These are phyloP conservation scores for Saturnispora sekii DNA, from an alignment of 805 yeast species.

Conservation along the genomic window DNA sequence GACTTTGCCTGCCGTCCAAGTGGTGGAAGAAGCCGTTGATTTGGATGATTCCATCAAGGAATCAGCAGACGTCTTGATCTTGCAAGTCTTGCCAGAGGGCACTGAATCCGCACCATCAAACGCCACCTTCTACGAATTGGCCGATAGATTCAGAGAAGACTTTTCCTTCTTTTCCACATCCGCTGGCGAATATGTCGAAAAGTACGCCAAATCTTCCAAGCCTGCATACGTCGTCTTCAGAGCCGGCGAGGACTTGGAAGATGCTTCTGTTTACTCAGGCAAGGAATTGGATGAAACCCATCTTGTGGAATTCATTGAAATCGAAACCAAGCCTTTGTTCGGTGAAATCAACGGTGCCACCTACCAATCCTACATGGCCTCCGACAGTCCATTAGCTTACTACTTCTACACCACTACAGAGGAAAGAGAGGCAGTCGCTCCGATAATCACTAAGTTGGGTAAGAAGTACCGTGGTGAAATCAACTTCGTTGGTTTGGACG, in stretches of 20 bases:
- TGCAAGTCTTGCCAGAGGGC: conserved; percentile 37
- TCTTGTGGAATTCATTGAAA: conserved; percentile 39
- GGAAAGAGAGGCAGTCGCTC: conserved; percentile 49
- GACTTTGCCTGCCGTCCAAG: conserved; percentile 65
- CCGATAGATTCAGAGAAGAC: conserved; percentile 54
- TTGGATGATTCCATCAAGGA: conserved; percentile 41
- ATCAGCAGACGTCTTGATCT: conserved; percentile 40
- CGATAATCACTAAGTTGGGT: conserved; percentile 52
- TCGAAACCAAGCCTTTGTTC: conserved; percentile 70
- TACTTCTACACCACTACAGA: conserved; percentile 68
- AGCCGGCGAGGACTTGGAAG: conserved; percentile 37
- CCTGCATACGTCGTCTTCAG: conserved; percentile 39
- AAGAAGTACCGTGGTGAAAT: conserved; percentile 68
- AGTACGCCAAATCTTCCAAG: conserved; percentile 27
- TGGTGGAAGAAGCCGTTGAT: conserved; percentile 36
- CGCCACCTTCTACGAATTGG: conserved; percentile 52
- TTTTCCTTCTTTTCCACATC: conserved; percentile 48
- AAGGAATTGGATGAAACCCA: conserved; percentile 28
- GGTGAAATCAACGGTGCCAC: conserved; percentile 82
- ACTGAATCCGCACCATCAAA: conserved; percentile 31
- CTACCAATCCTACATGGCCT: conserved; percentile 61
- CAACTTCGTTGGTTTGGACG: conserved; percentile 85
- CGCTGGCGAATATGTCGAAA: conserved; percentile 26
- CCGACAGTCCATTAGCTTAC: conserved; percentile 76
- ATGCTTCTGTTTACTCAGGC: conserved; percentile 36